Evolutionary conservation across 2,329 filamentous ascomycete genomes (phyloP).

Genomic region (Gyromitra esculenta): DNA sequence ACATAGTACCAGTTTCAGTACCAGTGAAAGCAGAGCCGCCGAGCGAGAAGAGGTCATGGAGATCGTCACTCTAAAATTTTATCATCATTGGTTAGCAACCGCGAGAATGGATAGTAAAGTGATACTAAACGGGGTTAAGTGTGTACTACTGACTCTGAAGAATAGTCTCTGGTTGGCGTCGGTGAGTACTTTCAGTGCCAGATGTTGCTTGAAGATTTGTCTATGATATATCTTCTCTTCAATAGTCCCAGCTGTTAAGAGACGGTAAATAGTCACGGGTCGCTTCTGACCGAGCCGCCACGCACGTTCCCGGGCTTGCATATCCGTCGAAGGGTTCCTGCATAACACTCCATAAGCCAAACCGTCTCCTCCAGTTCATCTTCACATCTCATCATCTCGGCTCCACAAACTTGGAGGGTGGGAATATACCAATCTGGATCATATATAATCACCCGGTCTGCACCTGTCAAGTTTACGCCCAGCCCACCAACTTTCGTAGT

Average conservation of each 20-base stretch:
- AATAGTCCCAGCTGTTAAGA: slow-evolving; percentile 98
- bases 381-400: slow-evolving; percentile 60
- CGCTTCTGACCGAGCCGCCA: slow-evolving; percentile 96
- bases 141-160: slow-evolving; percentile 69
- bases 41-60: slow-evolving; percentile 90
- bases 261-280: slow-evolving; percentile 92
- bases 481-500: slow-evolving; percentile 96
- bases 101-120: not conserved
- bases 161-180: slow-evolving; percentile 93
- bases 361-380: not conserved
- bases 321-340: slow-evolving; percentile 74
- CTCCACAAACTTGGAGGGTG: not conserved
- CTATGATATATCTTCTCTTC: slow-evolving; percentile 99
- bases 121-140: not conserved
- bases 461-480: slow-evolving; percentile 92
- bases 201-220: slow-evolving; percentile 97
- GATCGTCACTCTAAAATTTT: slow-evolving; percentile 69
- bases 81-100: slow-evolving; percentile 10
- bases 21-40: slow-evolving; percentile 72
- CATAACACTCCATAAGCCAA: slow-evolving; percentile 6
- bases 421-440: slow-evolving; percentile 82
- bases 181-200: slow-evolving; percentile 94
- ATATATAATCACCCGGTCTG: slow-evolving; percentile 95
- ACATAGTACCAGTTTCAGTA: slow-evolving; percentile 85
- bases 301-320: slow-evolving; percentile 92